These are phyloP conservation scores for Sclerotinia minor DNA, from an alignment of 2,329 filamentous ascomycete species.

Conservation along the genomic window DNA sequence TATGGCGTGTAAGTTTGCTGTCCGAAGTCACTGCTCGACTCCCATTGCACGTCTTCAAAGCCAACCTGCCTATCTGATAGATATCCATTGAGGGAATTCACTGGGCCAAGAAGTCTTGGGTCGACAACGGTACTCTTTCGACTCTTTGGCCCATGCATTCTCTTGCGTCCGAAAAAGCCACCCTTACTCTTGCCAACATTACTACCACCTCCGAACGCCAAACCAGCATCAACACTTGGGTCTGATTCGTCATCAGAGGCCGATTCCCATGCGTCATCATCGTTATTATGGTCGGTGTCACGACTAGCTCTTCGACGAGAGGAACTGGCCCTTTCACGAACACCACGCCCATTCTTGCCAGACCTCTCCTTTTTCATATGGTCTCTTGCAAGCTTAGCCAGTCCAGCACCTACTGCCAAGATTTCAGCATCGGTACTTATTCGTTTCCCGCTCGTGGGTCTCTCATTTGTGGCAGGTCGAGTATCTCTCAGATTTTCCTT, in stretches of 20 bases:
- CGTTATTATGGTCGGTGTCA: constrained; percentile 36
- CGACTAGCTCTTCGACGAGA: constrained; percentile 31
- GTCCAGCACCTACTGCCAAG: constrained; percentile 49
- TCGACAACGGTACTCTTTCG: constrained; percentile 56
- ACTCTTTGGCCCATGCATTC: constrained; percentile 37
- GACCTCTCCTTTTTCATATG: constrained; percentile 43
- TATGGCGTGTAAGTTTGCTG: constrained; percentile 26
- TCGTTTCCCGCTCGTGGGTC: constrained; percentile 18
- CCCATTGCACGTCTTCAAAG: constrained; percentile 48
- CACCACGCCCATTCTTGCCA: constrained; percentile 32
- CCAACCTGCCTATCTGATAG: constrained; percentile 55
- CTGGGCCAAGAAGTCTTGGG: constrained; percentile 58
- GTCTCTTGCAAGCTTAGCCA: constrained; percentile 48
- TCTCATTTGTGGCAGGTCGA: constrained; percentile 40
- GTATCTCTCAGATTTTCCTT: constrained; percentile 19
- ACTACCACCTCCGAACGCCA: constrained; percentile 57
- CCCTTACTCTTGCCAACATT: constrained; percentile 37
- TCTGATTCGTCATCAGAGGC: constrained; percentile 55
- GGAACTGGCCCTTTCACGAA: constrained; percentile 24
- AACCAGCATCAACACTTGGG: constrained; percentile 54
- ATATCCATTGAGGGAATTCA: constrained; percentile 60
- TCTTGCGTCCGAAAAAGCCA: constrained; percentile 38
- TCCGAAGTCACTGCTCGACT: constrained; percentile 38
- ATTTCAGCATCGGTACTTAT: constrained; percentile 48
- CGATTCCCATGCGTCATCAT: constrained; percentile 60